Percentiles rank a stretch among this genome's conserved stretches.
These are phyloP conservation scores for Tulasnella sp. DNA, from an alignment of 768 basidiomycete species.

Conservation along the genomic window DNA sequence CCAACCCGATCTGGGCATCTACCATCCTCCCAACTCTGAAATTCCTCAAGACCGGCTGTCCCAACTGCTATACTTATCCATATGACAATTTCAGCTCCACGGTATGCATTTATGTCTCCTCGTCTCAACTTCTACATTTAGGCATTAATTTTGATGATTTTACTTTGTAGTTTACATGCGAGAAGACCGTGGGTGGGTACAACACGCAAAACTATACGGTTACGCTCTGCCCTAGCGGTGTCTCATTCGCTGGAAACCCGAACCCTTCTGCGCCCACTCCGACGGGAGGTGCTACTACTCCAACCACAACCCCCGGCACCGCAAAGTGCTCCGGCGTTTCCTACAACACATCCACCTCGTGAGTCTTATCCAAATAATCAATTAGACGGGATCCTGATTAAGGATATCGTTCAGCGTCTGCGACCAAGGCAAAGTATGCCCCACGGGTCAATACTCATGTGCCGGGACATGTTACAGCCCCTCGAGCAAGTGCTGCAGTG, in stretches of 20 bases:
- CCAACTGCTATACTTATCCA: constrained; percentile 1
- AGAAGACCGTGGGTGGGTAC: constrained; percentile 2
- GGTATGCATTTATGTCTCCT: not conserved
- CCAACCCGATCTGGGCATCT: constrained; percentile 8
- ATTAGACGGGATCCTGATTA: too few species aligned
- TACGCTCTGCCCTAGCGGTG: constrained; percentile 15
- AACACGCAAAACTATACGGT: constrained; percentile 16
- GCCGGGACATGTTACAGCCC: not conserved
- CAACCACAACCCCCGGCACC: too few species aligned
- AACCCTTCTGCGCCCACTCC: not conserved
- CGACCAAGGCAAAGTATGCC: constrained; percentile 1
- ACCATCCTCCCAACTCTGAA: constrained; percentile 15
- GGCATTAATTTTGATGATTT: not conserved
- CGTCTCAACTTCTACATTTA: too few species aligned
- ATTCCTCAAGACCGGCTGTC: constrained; percentile 10
- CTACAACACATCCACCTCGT: not conserved
- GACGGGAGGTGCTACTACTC: not conserved
- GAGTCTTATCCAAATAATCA: not conserved
- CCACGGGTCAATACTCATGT: constrained; percentile 2
- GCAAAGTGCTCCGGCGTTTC: not conserved
- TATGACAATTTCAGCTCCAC: not conserved
- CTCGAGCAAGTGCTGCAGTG: constrained; percentile 1
- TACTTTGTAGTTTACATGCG: constrained; percentile 12
- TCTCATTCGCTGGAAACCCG: constrained; percentile 1
- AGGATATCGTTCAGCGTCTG: constrained; percentile 7